These are phyloP conservation scores for Sedum album DNA, from an alignment of 164 flowering plant species.

Conservation along the genomic window DNA sequence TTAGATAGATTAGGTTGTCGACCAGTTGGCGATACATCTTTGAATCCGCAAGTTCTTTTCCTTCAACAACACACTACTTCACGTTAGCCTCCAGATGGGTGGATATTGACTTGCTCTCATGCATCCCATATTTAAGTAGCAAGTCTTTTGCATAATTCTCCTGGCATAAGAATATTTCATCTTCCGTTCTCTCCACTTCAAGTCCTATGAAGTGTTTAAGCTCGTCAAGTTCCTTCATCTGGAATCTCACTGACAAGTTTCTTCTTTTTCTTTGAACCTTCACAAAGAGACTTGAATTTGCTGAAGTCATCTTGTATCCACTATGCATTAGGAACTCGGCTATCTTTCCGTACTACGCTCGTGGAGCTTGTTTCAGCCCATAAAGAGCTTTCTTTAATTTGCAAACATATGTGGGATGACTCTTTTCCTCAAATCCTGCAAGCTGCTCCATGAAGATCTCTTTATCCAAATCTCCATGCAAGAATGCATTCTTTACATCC, in stretches of 20 bases:
- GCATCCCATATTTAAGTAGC: neutral
- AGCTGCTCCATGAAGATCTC: neutral
- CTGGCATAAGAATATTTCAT: neutral
- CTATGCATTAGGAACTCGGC: neutral
- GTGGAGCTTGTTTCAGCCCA: too few species aligned
- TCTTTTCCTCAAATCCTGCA: neutral
- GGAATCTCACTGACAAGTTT: neutral
- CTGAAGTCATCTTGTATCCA: too few species aligned
- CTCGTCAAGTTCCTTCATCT: constrained; percentile 19
- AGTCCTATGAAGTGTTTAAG: neutral
- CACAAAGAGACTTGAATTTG: neutral
- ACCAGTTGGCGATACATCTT: neutral
- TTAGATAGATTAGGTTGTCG: neutral
- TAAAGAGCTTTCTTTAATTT: too few species aligned
- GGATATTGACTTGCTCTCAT: neutral
- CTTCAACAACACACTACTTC: neutral
- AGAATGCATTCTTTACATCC: too few species aligned
- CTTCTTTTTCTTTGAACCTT: neutral
- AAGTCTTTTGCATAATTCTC: constrained; percentile 9
- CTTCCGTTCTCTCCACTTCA: neutral
- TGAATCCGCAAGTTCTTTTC: neutral
- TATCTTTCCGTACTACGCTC: neutral
- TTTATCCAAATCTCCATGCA: too few species aligned
- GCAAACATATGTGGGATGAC: too few species aligned
- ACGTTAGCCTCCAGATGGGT: neutral